Evolutionary conservation across 257 asterid species (phyloP).

Genomic region (Craterostigma plantagineum): DNA sequence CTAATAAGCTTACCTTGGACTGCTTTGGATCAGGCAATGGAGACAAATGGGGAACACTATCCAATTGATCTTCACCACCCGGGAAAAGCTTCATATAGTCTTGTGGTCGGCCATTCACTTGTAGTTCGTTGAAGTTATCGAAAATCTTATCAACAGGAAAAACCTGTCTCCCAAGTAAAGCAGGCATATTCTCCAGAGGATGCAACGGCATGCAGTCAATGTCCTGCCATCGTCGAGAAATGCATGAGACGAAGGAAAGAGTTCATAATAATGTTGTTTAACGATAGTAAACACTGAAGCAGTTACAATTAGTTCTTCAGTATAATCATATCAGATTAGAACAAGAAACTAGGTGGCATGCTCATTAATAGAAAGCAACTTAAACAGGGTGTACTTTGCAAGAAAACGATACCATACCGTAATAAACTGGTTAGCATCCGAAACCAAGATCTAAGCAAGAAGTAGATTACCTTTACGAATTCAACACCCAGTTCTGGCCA

Average conservation of each 20-base stretch:
- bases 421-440: background rate
- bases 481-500: slow-evolving; percentile 86
- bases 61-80: slow-evolving; percentile 25
- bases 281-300: too few species aligned
- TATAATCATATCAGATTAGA: too few species aligned
- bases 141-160: slow-evolving; percentile 28
- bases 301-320: too few species aligned
- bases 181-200: slow-evolving; percentile 62
- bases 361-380: too few species aligned
- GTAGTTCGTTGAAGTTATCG: slow-evolving; percentile 36
- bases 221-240: slow-evolving; percentile 58
- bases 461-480: slow-evolving; percentile 56
- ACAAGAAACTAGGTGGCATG: too few species aligned
- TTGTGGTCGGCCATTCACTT: slow-evolving; percentile 27
- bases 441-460: too few species aligned
- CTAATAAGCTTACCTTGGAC: slow-evolving; percentile 33
- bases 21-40: slow-evolving; percentile 36
- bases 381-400: too few species aligned
- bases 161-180: slow-evolving; percentile 30
- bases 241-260: too few species aligned
- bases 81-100: slow-evolving; percentile 28
- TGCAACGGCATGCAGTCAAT: slow-evolving; percentile 87
- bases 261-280: background rate
- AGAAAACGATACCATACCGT: too few species aligned
- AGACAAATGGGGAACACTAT: slow-evolving; percentile 27